Conservation (phyloP, 2,329 filamentous ascomycete genomes). For the Nothomitra cinnamomea region DNA sequence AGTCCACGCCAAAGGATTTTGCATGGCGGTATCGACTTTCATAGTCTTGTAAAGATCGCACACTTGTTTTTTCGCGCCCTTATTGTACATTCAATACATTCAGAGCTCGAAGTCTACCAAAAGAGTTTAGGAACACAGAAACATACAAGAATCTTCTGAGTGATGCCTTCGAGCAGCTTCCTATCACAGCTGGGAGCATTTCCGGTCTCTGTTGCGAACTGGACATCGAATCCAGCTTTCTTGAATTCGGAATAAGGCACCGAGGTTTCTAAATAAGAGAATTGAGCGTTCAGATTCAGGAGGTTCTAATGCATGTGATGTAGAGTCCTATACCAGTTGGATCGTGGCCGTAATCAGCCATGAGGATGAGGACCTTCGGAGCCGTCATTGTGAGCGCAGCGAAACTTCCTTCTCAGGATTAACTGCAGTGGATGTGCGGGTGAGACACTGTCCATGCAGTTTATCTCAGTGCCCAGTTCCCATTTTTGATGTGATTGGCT, state of each 20-base stretch:
- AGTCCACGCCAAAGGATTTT: slow-evolving; percentile 29
- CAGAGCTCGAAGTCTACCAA: slow-evolving; percentile 28
- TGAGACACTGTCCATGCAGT: too few species aligned
- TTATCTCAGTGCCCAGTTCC: too few species aligned
- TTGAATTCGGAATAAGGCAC: slow-evolving; percentile 32
- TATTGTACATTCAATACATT: slow-evolving; percentile 46
- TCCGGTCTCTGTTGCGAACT: slow-evolving; percentile 34
- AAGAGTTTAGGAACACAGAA: background rate
- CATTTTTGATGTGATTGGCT: too few species aligned
- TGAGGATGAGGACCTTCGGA: slow-evolving; percentile 29
- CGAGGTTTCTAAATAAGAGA: slow-evolving; percentile 33
- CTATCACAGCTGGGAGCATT: slow-evolving; percentile 30
- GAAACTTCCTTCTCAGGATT: too few species aligned
- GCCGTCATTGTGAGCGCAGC: too few species aligned
- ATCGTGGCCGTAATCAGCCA: slow-evolving; percentile 39
- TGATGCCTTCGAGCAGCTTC: slow-evolving; percentile 32
- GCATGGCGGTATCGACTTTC: slow-evolving; percentile 25
- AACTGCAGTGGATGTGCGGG: too few species aligned
- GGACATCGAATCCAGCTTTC: slow-evolving; percentile 29
- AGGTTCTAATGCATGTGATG: too few species aligned
- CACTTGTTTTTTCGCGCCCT: slow-evolving; percentile 29
- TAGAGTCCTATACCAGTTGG: slow-evolving; percentile 29
- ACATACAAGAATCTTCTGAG: slow-evolving; percentile 31
- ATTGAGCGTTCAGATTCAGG: too few species aligned
- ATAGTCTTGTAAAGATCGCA: slow-evolving; percentile 28